A percentile compares a stretch with the other conserved stretches of the same genome.
phyloP scores from a whole-genome alignment of 1,284 basidiomycete genomes.

The Ganoderma boninense region DNA sequence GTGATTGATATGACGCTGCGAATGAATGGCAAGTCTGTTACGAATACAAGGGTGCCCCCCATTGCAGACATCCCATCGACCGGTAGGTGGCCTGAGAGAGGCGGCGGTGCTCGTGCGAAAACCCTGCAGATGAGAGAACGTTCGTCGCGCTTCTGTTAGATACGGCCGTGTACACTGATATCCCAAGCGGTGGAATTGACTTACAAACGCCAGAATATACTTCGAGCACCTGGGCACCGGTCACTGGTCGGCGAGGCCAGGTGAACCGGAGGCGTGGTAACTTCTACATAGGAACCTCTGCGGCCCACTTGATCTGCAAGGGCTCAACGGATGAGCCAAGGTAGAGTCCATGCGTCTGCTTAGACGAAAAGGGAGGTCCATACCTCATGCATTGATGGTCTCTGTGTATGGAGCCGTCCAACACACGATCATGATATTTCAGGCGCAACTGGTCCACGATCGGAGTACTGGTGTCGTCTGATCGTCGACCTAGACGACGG shows the following conservation, averaged over 20 bases:
- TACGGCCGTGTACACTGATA: slow-evolving; percentile 5
- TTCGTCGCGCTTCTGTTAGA: slow-evolving; percentile 32
- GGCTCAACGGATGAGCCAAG: background rate
- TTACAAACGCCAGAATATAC: background rate
- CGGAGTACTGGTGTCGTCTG: slow-evolving; percentile 10
- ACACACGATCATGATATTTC: slow-evolving; percentile 27
- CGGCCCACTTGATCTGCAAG: slow-evolving; percentile 1
- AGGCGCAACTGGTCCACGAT: slow-evolving; percentile 18
- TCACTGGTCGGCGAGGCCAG: background rate
- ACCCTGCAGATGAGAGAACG: slow-evolving; percentile 28
- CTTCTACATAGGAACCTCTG: background rate
- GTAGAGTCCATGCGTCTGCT: slow-evolving; percentile 10
- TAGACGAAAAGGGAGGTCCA: slow-evolving; percentile 4
- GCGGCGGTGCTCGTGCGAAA: slow-evolving; percentile 34
- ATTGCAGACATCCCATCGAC: slow-evolving; percentile 11
- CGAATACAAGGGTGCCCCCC: slow-evolving; percentile 7
- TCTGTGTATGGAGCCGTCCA: slow-evolving; percentile 20
- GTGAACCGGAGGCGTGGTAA: background rate
- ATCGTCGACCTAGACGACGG: slow-evolving; percentile 25
- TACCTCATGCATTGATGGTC: slow-evolving; percentile 13
- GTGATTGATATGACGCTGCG: slow-evolving; percentile 16
- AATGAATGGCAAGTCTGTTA: slow-evolving; percentile 4
- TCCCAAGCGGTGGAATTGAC: background rate
- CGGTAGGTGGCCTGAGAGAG: slow-evolving; percentile 15
- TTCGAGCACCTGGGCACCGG: background rate